A percentile compares a stretch with the other conserved stretches of the same genome.
Conservation (phyloP, 768 basidiomycete genomes). For the Rhodotorula graminis region DNA sequence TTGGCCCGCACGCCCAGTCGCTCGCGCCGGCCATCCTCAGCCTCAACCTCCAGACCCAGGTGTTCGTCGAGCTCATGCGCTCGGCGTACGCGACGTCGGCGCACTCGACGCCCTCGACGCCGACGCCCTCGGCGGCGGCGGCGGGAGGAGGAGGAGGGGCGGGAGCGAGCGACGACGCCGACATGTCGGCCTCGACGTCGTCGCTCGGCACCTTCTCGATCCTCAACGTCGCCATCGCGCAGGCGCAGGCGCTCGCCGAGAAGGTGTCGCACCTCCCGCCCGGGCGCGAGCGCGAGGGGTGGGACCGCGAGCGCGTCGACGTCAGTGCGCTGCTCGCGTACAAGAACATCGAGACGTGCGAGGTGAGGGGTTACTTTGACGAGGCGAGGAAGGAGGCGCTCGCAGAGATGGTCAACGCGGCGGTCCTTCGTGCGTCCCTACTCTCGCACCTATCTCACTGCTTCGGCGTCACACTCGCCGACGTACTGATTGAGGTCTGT, state of each 20-base stretch:
- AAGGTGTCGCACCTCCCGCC: constrained; percentile 58
- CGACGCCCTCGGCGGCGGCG: not conserved
- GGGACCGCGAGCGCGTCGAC: constrained; percentile 64
- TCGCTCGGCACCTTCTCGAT: constrained; percentile 19
- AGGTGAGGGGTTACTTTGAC: constrained; percentile 67
- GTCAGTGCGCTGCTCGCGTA: constrained; percentile 81
- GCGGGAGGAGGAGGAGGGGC: no score
- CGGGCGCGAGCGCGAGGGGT: constrained; percentile 57
- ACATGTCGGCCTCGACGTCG: constrained; percentile 22
- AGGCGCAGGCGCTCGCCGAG: constrained; percentile 61
- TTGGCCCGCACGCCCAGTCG: constrained; percentile 49
- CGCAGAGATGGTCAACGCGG: constrained; percentile 81
- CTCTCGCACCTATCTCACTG: not conserved
- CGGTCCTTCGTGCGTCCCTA: constrained; percentile 67
- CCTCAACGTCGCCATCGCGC: constrained; percentile 44
- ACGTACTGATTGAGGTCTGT: accelerated
- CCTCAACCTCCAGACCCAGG: constrained; percentile 79
- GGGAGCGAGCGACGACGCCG: constrained; percentile 10
- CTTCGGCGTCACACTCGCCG: not conserved
- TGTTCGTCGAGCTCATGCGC: constrained; percentile 80
- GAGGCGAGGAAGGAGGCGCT: constrained; percentile 72
- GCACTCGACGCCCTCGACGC: constrained; percentile 28
- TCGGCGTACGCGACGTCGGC: constrained; percentile 54
- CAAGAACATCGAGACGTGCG: constrained; percentile 68
- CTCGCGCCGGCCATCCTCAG: constrained; percentile 68